phyloP scores from a whole-genome alignment of 257 asterid species.

The Jaltomata sinuosa region DNA sequence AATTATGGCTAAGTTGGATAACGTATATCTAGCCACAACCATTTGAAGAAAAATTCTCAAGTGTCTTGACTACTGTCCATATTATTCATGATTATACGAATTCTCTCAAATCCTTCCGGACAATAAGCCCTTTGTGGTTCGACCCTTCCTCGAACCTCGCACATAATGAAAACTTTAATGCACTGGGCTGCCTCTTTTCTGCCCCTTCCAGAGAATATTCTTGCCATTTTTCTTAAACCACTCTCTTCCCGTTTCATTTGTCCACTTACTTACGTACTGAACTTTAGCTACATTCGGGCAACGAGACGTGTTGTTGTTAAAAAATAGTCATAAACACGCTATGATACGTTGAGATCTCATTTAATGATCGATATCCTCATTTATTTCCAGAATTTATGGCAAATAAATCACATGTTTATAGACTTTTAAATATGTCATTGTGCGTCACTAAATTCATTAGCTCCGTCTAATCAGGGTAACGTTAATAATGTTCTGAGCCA shows the following conservation, averaged over 20 bases:
- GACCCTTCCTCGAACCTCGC: too few relatives aligned
- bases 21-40: too few relatives aligned
- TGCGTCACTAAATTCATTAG: not conserved
- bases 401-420: not conserved
- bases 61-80: not conserved
- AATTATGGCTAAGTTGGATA: not conserved
- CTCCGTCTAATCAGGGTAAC: not conserved
- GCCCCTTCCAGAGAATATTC: not conserved
- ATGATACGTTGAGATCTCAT: not conserved
- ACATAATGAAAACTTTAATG: too few relatives aligned
- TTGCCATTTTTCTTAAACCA: not conserved
- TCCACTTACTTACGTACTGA: slow-evolving; percentile 1
- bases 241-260: not conserved
- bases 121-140: too few relatives aligned
- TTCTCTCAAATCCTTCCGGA: not conserved
- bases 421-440: not conserved
- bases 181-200: too few relatives aligned
- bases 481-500: not conserved
- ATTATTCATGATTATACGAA: not conserved
- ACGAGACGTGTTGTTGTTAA: too few relatives aligned
- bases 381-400: not conserved
- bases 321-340: not conserved
- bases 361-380: not conserved
- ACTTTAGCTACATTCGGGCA: not conserved
- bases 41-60: not conserved